Conservation (phyloP, 805 yeast species). For the Candida saitoana region DNA sequence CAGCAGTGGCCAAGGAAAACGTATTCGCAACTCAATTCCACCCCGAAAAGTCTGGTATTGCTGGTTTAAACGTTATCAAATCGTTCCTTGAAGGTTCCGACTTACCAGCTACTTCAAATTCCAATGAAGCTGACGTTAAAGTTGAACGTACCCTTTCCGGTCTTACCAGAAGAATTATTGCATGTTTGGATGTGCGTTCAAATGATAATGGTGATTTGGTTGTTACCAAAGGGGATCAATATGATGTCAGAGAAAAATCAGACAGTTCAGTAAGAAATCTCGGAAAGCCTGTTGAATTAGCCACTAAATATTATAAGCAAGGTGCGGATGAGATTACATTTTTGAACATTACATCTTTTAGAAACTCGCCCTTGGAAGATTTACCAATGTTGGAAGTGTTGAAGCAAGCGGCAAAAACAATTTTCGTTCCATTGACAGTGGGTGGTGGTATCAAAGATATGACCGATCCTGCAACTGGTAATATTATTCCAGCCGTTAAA, state of each 20-base stretch:
- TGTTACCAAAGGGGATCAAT: slow-evolving; percentile 98
- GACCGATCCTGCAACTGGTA: slow-evolving; percentile 75
- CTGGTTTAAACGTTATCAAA: slow-evolving; percentile 75
- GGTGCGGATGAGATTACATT: slow-evolving; percentile 98
- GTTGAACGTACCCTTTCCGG: slow-evolving; percentile 48
- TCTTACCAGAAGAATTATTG: slow-evolving; percentile 85
- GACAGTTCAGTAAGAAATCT: slow-evolving; percentile 75
- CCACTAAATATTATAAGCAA: slow-evolving; percentile 82
- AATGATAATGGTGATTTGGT: slow-evolving; percentile 94
- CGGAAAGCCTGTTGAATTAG: slow-evolving; percentile 95
- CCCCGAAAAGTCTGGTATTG: slow-evolving; percentile 95
- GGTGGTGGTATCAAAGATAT: slow-evolving; percentile 98
- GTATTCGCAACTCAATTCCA: slow-evolving; percentile 96
- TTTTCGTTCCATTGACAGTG: slow-evolving; percentile 94
- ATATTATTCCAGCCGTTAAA: slow-evolving; percentile 73
- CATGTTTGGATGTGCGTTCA: slow-evolving; percentile 94
- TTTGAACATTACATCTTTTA: slow-evolving; percentile 89
- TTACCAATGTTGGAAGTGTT: slow-evolving; percentile 94
- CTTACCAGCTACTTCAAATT: not conserved
- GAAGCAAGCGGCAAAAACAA: slow-evolving; percentile 75
- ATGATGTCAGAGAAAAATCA: slow-evolving; percentile 79
- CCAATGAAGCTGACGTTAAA: too few relatives aligned
- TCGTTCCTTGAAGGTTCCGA: slow-evolving; percentile 53
- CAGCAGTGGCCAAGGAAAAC: slow-evolving; percentile 73
- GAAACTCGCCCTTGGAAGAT: slow-evolving; percentile 89